Percentiles rank a stretch among this genome's conserved stretches.
Evolutionary conservation across 2,329 filamentous ascomycete species (phyloP).

Genomic region (Chalaropsis ovoidea): DNA sequence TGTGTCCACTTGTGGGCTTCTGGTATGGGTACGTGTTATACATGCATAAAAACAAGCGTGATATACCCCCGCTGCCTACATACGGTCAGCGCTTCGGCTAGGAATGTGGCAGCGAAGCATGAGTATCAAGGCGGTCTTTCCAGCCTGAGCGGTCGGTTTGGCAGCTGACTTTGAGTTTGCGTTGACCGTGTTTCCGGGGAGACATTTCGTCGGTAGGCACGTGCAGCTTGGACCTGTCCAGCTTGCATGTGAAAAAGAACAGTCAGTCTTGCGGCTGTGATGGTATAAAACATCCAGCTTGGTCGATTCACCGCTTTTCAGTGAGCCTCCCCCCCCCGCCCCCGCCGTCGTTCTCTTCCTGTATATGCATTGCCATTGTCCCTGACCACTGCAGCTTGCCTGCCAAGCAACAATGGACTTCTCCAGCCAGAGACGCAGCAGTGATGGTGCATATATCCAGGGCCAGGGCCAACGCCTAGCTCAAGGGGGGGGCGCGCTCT

Average conservation of each 20-base stretch:
- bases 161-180: neutral
- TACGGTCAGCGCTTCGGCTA: neutral
- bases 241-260: neutral
- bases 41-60: neutral
- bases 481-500: neutral
- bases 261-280: neutral
- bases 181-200: neutral
- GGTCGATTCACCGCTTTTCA: neutral
- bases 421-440: neutral
- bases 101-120: neutral
- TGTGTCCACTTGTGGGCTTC: neutral
- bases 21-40: neutral
- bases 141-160: neutral
- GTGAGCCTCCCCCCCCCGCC: no score
- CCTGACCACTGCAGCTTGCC: slow-evolving; percentile 11
- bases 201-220: neutral
- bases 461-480: neutral
- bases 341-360: neutral
- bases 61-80: neutral
- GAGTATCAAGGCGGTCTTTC: neutral
- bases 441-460: neutral
- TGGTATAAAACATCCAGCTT: neutral
- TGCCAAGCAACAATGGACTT: slow-evolving; percentile 7
- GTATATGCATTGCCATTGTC: slow-evolving; percentile 12
- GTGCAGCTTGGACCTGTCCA: neutral